phyloP scores from a whole-genome alignment of 345 rosid genomes.

The Syzygium oleosum region DNA sequence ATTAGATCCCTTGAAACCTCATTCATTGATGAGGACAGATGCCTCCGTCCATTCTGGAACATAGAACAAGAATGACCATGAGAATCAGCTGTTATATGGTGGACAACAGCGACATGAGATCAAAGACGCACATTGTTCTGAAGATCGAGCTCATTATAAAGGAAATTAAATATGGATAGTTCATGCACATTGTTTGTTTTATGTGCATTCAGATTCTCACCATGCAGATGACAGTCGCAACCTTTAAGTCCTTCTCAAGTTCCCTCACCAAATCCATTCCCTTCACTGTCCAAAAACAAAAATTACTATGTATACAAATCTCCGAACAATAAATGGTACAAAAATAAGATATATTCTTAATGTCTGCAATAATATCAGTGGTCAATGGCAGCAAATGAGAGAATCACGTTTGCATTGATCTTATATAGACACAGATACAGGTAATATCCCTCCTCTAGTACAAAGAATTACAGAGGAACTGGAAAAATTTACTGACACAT shows the following conservation, averaged over 20 bases:
- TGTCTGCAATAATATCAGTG: background rate
- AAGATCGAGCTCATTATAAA: background rate
- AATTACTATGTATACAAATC: background rate
- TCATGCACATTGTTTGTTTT: background rate
- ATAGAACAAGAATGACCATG: constrained; percentile 8
- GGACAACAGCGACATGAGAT: background rate
- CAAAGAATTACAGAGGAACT: background rate
- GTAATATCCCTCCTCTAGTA: background rate
- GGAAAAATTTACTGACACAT: background rate
- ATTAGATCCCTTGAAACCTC: constrained; percentile 99
- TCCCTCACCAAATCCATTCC: constrained; percentile 99
- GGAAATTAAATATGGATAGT: background rate
- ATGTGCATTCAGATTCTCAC: constrained; percentile 25
- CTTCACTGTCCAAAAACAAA: constrained; percentile 83
- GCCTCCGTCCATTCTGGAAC: constrained; percentile 92
- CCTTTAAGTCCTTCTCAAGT: constrained; percentile 93
- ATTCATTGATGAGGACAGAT: constrained; percentile 80
- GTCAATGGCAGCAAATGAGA: background rate
- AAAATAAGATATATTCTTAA: background rate
- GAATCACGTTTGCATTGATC: background rate
- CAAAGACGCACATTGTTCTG: background rate
- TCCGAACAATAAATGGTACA: background rate
- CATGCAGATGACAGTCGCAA: constrained; percentile 93
- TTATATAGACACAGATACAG: background rate
- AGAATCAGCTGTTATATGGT: background rate